Evolutionary conservation across 2,329 filamentous ascomycete species (phyloP), one percentile per base, ranked within the genome.

Genomic region (Clonostachys byssicola): DNA sequence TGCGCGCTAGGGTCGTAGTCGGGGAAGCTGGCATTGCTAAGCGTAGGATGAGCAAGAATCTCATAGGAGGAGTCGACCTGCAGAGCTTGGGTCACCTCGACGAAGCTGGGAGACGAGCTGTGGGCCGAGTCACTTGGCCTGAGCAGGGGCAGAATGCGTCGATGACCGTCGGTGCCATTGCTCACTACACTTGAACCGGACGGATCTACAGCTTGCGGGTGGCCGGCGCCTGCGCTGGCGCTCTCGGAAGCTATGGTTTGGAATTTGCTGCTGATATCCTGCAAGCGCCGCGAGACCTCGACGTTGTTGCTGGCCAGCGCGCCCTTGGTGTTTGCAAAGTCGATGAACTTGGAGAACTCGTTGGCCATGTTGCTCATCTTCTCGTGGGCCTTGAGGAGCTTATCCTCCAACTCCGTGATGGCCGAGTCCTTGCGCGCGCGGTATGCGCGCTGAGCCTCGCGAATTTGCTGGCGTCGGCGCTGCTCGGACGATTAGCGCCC

Each of bases 401-500:
- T 78, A 46, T 80, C 77, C 60, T 90, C 85, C 12, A 95, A 74
- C 1, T 80, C 81, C 30, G 81, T 78, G 47, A 95, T 92, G 6
- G 88, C 87, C 18, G 79, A 85, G 60, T 95, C 91, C 66, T 95
- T 95, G 45, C 91, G 84, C 58, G 87, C 82, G 14, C 91, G 82
- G 60, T 95, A 95, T 1, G 89, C 89, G 54, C 90, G 76, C 63
- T 95, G 91, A 3, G 91, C 91, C 47, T 92, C 78, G 20, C 91
- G 84, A 52, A 96, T 94, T 62, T 96, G 91, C 6, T 89, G 92
- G 47, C 91, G 81, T 45, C 91, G 86, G 51, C 89, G 85, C 87
- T 88, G 36, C 17, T 39, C 36, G 23, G 23, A 30, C 23, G 8
- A 10, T 30, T 30, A 30, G 23, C 10, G 23, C 8, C 23, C 23